Base-by-base conservation (phyloP, 2,329 filamentous ascomycete genomes). In the Emergomyces orientalis region DNA sequence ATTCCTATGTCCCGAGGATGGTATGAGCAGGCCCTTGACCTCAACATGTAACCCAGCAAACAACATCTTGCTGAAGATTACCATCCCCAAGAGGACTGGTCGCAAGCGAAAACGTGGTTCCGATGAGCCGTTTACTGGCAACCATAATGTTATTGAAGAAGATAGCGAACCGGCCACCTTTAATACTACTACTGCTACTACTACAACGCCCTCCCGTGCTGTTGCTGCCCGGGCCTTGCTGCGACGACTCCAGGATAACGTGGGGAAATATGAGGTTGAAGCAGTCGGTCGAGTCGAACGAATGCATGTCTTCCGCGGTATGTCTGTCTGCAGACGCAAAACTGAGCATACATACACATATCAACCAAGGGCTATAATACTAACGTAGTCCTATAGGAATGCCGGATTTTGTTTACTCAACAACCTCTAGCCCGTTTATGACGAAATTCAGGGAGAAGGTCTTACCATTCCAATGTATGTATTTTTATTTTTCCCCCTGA, bases 61-160 rank as follows among this genome's bases (percentile, higher is more conserved):
- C 71, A 96, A 97, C 71, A 78, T 97, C 25, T 81, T 97, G 25
- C 80, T 99, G 61, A 92, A 91, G 73, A 82, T 99, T 62, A 91
- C 88, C 0, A 85, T 97, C 0, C 93, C 94, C 0, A 94, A 87
- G 74, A 82, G 90, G 62, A 97, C 91, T 2, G 92, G 92, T 2
- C 84, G 91, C 64, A 96, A 89, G 75, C 84, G 92, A 63, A 96
- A 92, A 77, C 82, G 87, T 68, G 91, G 90, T n/a, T 86, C 85
- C 5, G 73, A 86, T 62, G 87, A 81, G 4, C 86, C 88, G 0
- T 93, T 86, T 71, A 76, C 80, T 49, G 80, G 80, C 3, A 76
- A 79, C 59, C 43, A 75, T 5, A 70, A 77, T 14, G 66, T 76
- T 19, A n/a, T 22, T 47, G 43, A 25, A 47, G 56, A 71, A 2